Base-by-base conservation (phyloP, 2,329 filamentous ascomycete genomes). In the Bipolaris oryzae region DNA sequence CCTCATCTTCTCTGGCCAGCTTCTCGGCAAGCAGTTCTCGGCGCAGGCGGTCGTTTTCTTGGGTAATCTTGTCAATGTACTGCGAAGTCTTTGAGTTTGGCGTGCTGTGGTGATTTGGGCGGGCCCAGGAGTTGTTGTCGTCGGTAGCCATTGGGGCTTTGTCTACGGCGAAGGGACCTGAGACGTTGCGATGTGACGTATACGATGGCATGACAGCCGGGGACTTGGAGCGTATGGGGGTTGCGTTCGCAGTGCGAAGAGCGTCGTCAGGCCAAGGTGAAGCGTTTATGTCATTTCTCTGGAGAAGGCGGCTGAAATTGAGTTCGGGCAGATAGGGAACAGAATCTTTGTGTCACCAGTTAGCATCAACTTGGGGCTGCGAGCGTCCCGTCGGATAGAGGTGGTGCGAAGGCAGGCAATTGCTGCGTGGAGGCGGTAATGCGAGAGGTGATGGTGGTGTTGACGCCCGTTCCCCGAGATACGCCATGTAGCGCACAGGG, bases 31-130 rank as follows among this genome's bases (percentile, higher is more conserved):
- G 76, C 41, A 81, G 69, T 61, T 94, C 90, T 50, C 90, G 84
- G 67, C 90, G 90, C 43, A 94, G 80, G 38, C 87, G 84, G 69
- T 94, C 90, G 65, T 92, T 92, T 71, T 94, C 90, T 50, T 88
- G 87, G 71, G 92, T 90, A 51, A 95, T 83, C 70, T 87, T 86
- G 77, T 95, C 91, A 74, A 95, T 94, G 60, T 74, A 75, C 34
- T 76, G 73, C 4, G 71, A 74, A 1, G 74, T 75, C 49, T 76
- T 76, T 15, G 71, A 72, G 53, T 71, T 71, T 25, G 67, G 67
- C 9, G 71, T 61, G 57, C 61, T 69, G 62, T 69, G 61, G 20
- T 69, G 67, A 50, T 71, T 72, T 20, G 68, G 61, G 18, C 69
- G 69, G 23, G 62, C 62, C 69, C 72, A 74, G 42, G 66, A 53